A percentile compares a stretch with the other conserved stretches of the same genome.
Conservation (phyloP, 2,329 filamentous ascomycete species). For the Salinomyces thailandicus region DNA sequence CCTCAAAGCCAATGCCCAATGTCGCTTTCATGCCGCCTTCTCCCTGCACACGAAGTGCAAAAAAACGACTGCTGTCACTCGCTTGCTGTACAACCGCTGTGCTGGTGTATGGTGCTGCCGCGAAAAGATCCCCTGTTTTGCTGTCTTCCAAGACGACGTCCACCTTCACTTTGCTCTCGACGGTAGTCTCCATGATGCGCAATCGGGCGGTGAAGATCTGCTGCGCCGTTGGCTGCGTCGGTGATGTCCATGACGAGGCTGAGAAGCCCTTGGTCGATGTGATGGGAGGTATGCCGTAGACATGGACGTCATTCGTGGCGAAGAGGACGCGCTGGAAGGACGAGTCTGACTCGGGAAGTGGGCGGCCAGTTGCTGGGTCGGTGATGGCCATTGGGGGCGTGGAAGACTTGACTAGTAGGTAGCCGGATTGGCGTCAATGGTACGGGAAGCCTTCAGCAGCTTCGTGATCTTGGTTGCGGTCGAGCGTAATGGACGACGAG, state of each 20-base stretch:
- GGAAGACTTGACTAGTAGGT: too few species aligned
- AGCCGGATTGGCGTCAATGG: too few species aligned
- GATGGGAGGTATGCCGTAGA: conserved; percentile 79
- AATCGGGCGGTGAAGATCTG: conserved; percentile 80
- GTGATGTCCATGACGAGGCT: conserved; percentile 64
- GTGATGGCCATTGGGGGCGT: conserved; percentile 51
- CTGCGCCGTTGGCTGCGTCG: conserved; percentile 50
- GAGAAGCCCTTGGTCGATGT: conserved; percentile 68
- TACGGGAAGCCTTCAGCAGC: too few species aligned
- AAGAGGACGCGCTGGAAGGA: conserved; percentile 81
- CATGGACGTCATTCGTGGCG: conserved; percentile 61
- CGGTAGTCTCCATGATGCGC: conserved; percentile 38
- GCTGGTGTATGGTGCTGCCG: conserved; percentile 66
- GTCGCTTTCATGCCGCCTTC: conserved; percentile 65
- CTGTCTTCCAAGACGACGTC: conserved; percentile 74
- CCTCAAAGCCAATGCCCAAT: conserved; percentile 78
- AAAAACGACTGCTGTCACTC: conserved; percentile 71
- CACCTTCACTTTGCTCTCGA: conserved; percentile 17
- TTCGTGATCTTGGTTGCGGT: too few species aligned
- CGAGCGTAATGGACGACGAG: too few species aligned
- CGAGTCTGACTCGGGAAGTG: conserved; percentile 51
- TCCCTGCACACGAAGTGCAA: conserved; percentile 70
- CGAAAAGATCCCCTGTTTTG: conserved; percentile 63
- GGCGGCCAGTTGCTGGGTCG: conserved; percentile 59
- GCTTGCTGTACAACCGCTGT: conserved; percentile 62